phyloP scores from a whole-genome alignment of 306 rosid species.

The Acacia confusa region DNA sequence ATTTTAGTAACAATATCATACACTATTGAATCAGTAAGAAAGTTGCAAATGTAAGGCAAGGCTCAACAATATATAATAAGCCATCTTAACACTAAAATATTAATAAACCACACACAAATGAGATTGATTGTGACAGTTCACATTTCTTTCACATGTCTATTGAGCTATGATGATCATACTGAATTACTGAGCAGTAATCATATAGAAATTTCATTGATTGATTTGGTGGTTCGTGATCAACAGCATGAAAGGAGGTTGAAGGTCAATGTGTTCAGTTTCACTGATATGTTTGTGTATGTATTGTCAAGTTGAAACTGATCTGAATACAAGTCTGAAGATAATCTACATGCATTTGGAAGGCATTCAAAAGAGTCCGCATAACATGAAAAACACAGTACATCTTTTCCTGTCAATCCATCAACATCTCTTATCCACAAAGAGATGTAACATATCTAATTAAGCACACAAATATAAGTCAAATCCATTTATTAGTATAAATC shows the following conservation, averaged over 20 bases:
- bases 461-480: not conserved
- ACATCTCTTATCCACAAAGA: not conserved
- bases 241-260: not conserved
- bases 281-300: not conserved
- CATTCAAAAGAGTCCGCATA: constrained; percentile 1
- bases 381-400: constrained; percentile 11
- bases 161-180: not conserved
- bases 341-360: constrained; percentile 18
- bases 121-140: not conserved
- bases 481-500: not conserved
- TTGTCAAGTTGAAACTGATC: not conserved
- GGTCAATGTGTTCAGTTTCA: not conserved
- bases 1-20: not conserved
- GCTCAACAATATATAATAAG: not conserved
- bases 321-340: not conserved
- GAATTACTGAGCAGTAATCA: not conserved
- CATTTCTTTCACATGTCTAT: not conserved
- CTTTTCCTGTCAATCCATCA: not conserved
- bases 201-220: not conserved
- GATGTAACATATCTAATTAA: not conserved
- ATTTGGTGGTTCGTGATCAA: not conserved
- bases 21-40: not conserved
- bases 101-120: not conserved
- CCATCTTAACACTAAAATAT: not conserved
- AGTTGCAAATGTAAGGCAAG: not conserved